A percentile compares a stretch with the other conserved stretches of the same genome.
phyloP scores from a whole-genome alignment of 169 alveolate species.

The Plasmodium inui region DNA sequence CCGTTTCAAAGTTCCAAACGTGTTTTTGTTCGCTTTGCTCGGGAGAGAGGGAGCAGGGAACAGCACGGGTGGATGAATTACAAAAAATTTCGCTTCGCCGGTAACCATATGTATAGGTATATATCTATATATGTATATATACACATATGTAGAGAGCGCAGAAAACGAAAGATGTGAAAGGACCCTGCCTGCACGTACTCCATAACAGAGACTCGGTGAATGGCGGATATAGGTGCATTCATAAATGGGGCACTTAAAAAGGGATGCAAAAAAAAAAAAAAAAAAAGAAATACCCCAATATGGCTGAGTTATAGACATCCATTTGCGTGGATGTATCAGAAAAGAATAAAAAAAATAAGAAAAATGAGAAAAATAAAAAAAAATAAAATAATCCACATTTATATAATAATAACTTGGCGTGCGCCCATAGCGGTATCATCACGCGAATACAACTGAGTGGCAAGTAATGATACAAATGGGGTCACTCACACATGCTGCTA shows the following conservation, averaged over 20 bases:
- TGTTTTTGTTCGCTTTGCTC: neutral
- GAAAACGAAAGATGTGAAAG: neutral
- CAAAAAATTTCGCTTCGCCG: neutral
- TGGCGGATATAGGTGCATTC: neutral
- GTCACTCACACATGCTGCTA: neutral
- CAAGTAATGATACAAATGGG: neutral
- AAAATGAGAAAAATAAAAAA: neutral
- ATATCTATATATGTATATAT: neutral
- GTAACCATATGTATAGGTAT: neutral
- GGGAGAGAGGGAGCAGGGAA: neutral
- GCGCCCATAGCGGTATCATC: neutral
- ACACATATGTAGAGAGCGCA: neutral
- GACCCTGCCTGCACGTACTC: neutral
- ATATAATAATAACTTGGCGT: neutral
- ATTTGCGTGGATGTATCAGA: neutral
- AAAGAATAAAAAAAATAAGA: neutral
- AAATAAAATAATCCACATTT: neutral
- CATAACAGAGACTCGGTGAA: neutral
- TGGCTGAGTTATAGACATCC: neutral
- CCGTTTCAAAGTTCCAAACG: neutral
- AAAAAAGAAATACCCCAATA: neutral
- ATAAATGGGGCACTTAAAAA: constrained; percentile 6
- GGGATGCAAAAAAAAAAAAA: neutral
- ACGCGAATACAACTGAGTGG: neutral
- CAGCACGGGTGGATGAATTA: neutral